Evolutionary conservation across 2,329 filamentous ascomycete genomes (phyloP).

Genomic region (Neophaeococcomyces mojaviensis): DNA sequence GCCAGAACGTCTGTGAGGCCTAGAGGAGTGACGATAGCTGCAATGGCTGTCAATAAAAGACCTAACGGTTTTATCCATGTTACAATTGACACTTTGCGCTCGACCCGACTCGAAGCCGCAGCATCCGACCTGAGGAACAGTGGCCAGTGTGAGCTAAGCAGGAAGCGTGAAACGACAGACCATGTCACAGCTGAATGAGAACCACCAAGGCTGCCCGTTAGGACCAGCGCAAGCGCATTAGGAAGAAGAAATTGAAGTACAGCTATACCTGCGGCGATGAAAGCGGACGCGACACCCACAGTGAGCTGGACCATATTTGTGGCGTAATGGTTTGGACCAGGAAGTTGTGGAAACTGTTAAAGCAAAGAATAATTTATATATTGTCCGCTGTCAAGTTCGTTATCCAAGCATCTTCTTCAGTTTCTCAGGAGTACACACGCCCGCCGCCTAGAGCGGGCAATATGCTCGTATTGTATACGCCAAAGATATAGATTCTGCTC

Average conservation of each 20-base stretch:
- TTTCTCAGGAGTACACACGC: too few relatives aligned
- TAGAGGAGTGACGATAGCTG: slow-evolving; percentile 40
- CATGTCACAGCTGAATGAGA: slow-evolving; percentile 33
- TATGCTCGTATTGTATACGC: too few relatives aligned
- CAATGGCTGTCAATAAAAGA: slow-evolving; percentile 30
- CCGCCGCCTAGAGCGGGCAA: too few relatives aligned
- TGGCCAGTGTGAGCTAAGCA: slow-evolving; percentile 38
- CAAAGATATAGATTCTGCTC: too few relatives aligned
- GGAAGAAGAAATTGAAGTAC: slow-evolving; percentile 32
- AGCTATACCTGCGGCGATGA: slow-evolving; percentile 34
- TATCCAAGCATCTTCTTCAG: too few relatives aligned
- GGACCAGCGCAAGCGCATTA: slow-evolving; percentile 30
- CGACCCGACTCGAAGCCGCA: slow-evolving; percentile 27
- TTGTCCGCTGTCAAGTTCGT: too few relatives aligned
- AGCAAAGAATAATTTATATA: too few relatives aligned
- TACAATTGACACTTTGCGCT: slow-evolving; percentile 23
- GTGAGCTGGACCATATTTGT: background rate
- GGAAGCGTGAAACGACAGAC: slow-evolving; percentile 30
- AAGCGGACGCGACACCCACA: slow-evolving; percentile 33
- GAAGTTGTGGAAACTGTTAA: too few relatives aligned
- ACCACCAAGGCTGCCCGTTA: slow-evolving; percentile 31
- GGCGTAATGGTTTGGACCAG: too few relatives aligned
- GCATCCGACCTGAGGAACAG: slow-evolving; percentile 34
- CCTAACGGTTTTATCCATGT: slow-evolving; percentile 25
- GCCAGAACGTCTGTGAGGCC: slow-evolving; percentile 38